Evolutionary conservation across 2,329 filamentous ascomycete species (phyloP), one percentile per base, ranked within the genome.

Genomic region (Cytospora piceicola): DNA sequence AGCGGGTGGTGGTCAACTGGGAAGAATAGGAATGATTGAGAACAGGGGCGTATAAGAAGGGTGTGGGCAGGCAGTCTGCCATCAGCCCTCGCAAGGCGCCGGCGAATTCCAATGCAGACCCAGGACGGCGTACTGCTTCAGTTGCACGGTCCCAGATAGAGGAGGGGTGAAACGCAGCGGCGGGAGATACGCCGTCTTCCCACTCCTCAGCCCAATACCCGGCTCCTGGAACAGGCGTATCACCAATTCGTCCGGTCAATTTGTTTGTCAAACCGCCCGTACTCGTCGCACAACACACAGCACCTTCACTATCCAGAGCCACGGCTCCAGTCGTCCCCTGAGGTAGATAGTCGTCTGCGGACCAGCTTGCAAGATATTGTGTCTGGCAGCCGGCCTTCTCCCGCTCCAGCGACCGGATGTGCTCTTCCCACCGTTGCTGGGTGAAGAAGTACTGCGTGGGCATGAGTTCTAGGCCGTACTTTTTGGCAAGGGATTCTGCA

Each of bases 141-240:
- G 6, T 46, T 2, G 36, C 64, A 29, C 59, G 22, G 51, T 65
- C 64, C 72, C 70, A 63, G 49, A 61, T 22, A 64, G 68, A n/a
- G n/a, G 36, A 36, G 1, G 24, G 14, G 12, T 2, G 29, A 29
- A 32, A 6, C 8, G 58, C 20, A 5, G n/a, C 20, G n/a, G 11
- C 56, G 7, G 73, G 77, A 8, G 75, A 72, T 46, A 78, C 75
- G 1, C 76, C 76, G 2, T 80, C 77, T 64, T 89, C 76, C 92
- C 92, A 96, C 70, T 93, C 86, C 74, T 96, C 93, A 0, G 93
- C 92, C 92, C 93, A 97, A 76, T 93, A 97, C 0, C 93, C 93
- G 0, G 93, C 90, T 0, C 93, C 93, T 0, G 93, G 80, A 0
- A 90, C 90, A 0, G 93, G 93, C 14, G 93, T 97, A 74, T 97